Base-by-base conservation (phyloP, 495 filamentous ascomycete species). In the Geopyxis carbonaria region DNA sequence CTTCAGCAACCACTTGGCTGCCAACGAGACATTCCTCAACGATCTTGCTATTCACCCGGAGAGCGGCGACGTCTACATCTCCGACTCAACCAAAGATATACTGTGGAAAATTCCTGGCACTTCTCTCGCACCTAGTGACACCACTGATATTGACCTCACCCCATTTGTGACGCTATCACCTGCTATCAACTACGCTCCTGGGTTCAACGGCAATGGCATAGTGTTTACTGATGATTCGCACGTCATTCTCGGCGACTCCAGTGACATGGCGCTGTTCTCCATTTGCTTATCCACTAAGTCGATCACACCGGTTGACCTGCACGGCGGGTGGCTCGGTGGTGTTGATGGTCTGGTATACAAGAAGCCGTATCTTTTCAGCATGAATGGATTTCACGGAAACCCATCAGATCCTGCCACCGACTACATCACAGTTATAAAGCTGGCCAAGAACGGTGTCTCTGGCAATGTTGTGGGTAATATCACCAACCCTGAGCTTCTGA, bases 291-390 rank as follows among this genome's bases (percentile, higher is more conserved):
- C 7, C 7, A 11, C 28, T 5, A 43, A 35, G 33, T 8, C 9
- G 5, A 19, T 40, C 22, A 18, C 8, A 20, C 21, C 21, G 13
- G 31, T 47, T 13, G 33, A 38, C 16, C 20, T 44, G 9, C 31
- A 28, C 18, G 20, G 24, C 10, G 13, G 14, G 6, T 34, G 34
- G 45, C 22, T 47, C 31, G 40, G 40, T 5, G 22, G 5, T 8
- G n/a, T 40, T 0, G 40, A 43, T 9, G 40, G 45, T 5, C 13
- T 43, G 11, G 40, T 47, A 5, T n/a, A 34, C 14, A 19, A 40
- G 7, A 30, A 33, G 6, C 23, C 15, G 1, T n/a, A 25, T 11
- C 11, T 43, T 6, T 46, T 42, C 23, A 20, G 24, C 3, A 34
- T 43, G 10, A 43, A 39, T 22, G 18, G n/a, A n/a, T n/a, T n/a